Conservation (phyloP, 1,284 basidiomycete genomes). For the Ceratobasidium sp. region DNA sequence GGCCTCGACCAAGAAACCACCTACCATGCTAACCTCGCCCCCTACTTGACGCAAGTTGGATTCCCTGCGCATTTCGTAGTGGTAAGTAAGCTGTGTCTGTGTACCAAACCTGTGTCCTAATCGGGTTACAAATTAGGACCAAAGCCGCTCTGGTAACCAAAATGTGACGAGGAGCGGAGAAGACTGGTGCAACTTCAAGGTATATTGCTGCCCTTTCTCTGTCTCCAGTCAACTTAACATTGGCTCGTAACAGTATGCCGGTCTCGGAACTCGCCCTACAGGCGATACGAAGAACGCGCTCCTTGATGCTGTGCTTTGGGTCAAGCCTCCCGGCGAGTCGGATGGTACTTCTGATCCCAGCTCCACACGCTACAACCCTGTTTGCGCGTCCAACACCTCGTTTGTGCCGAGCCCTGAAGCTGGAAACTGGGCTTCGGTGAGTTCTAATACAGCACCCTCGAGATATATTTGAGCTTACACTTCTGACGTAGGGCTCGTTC, state of each 20-base stretch:
- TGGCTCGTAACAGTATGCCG: not conserved
- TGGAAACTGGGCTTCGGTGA: constrained; percentile 20
- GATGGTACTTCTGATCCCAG: constrained; percentile 23
- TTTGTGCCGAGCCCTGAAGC: constrained; percentile 25
- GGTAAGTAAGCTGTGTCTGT: not conserved
- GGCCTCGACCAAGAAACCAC: constrained; percentile 24
- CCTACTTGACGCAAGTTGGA: constrained; percentile 5
- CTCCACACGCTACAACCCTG: constrained; percentile 1
- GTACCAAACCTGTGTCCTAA: not conserved
- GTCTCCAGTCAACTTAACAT: too few relatives aligned
- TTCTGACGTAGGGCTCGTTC: constrained; percentile 10
- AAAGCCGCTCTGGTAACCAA: constrained; percentile 39
- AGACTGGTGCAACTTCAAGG: constrained; percentile 39
- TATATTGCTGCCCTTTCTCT: not conserved
- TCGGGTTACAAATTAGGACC: not conserved
- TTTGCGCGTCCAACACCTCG: constrained; percentile 23
- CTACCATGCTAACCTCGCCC: constrained; percentile 19
- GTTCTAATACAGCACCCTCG: not conserved
- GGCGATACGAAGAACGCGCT: not conserved
- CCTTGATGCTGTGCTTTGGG: constrained; percentile 25
- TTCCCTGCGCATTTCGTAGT: constrained; percentile 35
- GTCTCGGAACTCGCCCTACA: constrained; percentile 12
- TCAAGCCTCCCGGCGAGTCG: constrained; percentile 33
- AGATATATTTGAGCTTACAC: not conserved
- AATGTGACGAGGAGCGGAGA: constrained; percentile 15